Percentiles rank a stretch among this genome's conserved stretches.
Conservation (phyloP, 2,329 filamentous ascomycete species). For the Mariannaea elegans region DNA sequence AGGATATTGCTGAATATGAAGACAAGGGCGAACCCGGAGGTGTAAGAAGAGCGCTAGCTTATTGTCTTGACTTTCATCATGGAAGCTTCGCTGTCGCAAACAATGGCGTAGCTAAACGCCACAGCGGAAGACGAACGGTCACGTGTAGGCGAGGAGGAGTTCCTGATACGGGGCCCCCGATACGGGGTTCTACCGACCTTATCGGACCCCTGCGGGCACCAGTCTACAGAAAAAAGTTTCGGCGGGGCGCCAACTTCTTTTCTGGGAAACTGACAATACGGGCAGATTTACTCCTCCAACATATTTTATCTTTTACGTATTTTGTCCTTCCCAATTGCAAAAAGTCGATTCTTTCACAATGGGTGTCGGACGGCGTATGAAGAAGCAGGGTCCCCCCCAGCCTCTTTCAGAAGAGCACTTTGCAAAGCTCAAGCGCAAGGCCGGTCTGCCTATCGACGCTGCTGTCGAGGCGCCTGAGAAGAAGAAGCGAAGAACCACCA, state of each 20-base stretch:
- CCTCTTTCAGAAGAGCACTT: slow-evolving; percentile 83
- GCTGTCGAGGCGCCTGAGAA: slow-evolving; percentile 71
- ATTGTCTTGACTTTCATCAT: slow-evolving; percentile 28
- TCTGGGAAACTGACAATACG: slow-evolving; percentile 32
- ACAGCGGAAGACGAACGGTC: slow-evolving; percentile 23
- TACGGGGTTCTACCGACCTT: slow-evolving; percentile 47
- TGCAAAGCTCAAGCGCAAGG: slow-evolving; percentile 86
- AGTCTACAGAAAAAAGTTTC: slow-evolving; percentile 50
- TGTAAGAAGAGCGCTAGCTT: neutral
- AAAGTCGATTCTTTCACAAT: slow-evolving; percentile 60
- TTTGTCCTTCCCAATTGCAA: neutral
- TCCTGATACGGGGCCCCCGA: too few species aligned
- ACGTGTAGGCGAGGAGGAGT: slow-evolving; percentile 33
- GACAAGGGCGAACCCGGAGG: neutral
- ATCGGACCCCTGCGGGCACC: slow-evolving; percentile 40
- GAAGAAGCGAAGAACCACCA: slow-evolving; percentile 55
- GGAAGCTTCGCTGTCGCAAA: slow-evolving; percentile 21
- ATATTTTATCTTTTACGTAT: slow-evolving; percentile 16
- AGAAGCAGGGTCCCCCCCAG: slow-evolving; percentile 90
- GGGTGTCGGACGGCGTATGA: slow-evolving; percentile 92
- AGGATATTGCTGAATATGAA: neutral
- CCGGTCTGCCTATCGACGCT: slow-evolving; percentile 70
- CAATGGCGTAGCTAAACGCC: slow-evolving; percentile 10
- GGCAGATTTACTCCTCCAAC: slow-evolving; percentile 27
- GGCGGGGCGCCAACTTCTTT: slow-evolving; percentile 45